A percentile compares a stretch with the other conserved stretches of the same genome.
Evolutionary conservation across 352 stramenopile species (phyloP).

Genomic region (Globisporangium cylindrosporum): DNA sequence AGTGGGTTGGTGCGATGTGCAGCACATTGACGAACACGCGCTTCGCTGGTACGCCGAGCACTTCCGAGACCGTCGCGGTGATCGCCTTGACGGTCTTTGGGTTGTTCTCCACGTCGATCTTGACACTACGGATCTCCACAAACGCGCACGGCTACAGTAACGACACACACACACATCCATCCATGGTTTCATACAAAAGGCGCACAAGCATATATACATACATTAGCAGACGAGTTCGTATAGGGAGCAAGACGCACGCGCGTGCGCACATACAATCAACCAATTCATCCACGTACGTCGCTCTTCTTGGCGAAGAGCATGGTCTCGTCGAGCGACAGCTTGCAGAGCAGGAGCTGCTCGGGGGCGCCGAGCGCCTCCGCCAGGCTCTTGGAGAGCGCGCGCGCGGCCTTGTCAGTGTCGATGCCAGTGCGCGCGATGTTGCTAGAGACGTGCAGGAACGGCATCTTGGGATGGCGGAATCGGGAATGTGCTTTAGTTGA

Average conservation of each 20-base stretch:
- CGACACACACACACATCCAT: neutral
- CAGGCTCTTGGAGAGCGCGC: conserved; percentile 21
- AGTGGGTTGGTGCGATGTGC: conserved; percentile 31
- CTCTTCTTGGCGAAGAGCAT: conserved; percentile 19
- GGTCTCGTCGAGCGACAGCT: conserved; percentile 24
- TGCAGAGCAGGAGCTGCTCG: conserved; percentile 18
- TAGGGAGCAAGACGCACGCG: neutral
- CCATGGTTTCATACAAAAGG: neutral
- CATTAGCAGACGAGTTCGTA: too few species aligned
- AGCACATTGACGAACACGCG: conserved; percentile 44
- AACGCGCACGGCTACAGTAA: conserved; percentile 23
- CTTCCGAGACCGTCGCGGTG: conserved; percentile 11
- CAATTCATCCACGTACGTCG: conserved; percentile 1
- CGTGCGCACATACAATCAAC: neutral
- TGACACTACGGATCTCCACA: conserved; percentile 28
- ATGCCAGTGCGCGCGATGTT: conserved; percentile 20
- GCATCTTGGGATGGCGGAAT: conserved; percentile 12
- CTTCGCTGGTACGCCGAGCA: conserved; percentile 23
- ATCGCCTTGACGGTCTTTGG: conserved; percentile 20
- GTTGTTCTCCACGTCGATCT: conserved; percentile 28
- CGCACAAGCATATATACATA: neutral
- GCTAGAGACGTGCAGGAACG: conserved; percentile 29
- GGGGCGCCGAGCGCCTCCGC: conserved; percentile 18
- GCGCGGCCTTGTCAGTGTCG: conserved; percentile 14
- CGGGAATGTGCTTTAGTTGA: too few species aligned